A percentile compares a stretch with the other conserved stretches of the same genome.
Conservation (phyloP, 2,329 filamentous ascomycete genomes). For the Arthrobotrys iridis region DNA sequence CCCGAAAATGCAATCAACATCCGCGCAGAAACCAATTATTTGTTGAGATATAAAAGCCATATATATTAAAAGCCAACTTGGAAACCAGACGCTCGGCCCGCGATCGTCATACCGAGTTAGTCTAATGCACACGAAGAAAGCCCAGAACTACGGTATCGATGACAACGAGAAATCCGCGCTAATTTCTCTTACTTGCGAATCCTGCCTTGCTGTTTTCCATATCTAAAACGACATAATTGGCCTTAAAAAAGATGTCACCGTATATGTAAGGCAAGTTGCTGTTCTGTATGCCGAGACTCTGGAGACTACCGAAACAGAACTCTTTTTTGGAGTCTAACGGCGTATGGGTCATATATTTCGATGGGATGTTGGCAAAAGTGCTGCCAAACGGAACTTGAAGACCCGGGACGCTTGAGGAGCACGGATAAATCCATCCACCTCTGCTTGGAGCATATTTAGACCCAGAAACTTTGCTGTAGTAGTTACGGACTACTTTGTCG, state of each 20-base stretch:
- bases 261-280: constrained; percentile 69
- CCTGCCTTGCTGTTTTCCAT: constrained; percentile 26
- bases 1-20: too few species aligned
- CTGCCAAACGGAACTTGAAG: constrained; percentile 69
- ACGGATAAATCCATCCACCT: constrained; percentile 70
- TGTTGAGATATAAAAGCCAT: too few species aligned
- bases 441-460: constrained; percentile 64
- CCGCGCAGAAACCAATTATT: too few species aligned
- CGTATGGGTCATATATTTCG: constrained; percentile 68
- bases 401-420: constrained; percentile 65
- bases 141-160: background rate
- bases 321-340: constrained; percentile 64
- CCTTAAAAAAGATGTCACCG: constrained; percentile 72
- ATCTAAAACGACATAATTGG: constrained; percentile 34
- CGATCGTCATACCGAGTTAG: too few species aligned
- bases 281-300: constrained; percentile 65
- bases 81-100: too few species aligned
- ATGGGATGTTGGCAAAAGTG: constrained; percentile 69
- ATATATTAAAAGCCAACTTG: too few species aligned
- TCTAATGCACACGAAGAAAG: too few species aligned
- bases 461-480: constrained; percentile 69
- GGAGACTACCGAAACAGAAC: constrained; percentile 75
- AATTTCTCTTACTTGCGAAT: constrained; percentile 16
- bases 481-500: constrained; percentile 68
- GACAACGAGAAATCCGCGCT: too few species aligned